Percentiles rank a stretch among this genome's conserved stretches.
These are phyloP conservation scores for Alternaria conjuncta DNA, from an alignment of 2,329 filamentous ascomycete species.

Conservation along the genomic window DNA sequence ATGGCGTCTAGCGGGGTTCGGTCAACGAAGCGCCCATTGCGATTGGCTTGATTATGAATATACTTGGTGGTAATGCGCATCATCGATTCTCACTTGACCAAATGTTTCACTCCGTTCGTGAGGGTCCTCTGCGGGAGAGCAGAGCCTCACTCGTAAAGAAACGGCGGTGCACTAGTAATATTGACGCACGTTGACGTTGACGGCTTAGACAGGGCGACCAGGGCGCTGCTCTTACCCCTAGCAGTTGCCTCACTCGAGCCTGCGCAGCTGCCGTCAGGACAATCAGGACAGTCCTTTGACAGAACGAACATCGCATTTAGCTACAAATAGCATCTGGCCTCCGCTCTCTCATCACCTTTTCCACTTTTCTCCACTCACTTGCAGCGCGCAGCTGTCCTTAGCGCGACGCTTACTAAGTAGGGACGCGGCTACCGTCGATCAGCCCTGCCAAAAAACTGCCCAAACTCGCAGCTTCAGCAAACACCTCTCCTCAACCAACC, in stretches of 20 bases:
- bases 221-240: conserved; percentile 14
- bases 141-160: conserved; percentile 1
- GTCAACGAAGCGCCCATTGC: conserved; percentile 11
- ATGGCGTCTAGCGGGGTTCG: conserved; percentile 8
- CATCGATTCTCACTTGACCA: background rate
- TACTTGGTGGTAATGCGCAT: background rate
- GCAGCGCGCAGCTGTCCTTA: conserved; percentile 27
- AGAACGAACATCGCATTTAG: background rate
- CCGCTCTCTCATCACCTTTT: conserved; percentile 4
- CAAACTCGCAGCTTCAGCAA: conserved; percentile 24
- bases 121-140: background rate
- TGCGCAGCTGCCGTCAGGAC: conserved; percentile 6
- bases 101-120: background rate
- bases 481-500: conserved; percentile 29
- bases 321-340: conserved; percentile 11
- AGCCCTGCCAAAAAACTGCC: conserved; percentile 40
- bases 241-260: conserved; percentile 24
- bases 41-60: conserved; percentile 4
- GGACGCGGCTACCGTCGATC: conserved; percentile 41
- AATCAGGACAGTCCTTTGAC: conserved; percentile 4
- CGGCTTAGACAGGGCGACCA: conserved; percentile 15
- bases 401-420: conserved; percentile 39
- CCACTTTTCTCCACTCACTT: conserved; percentile 28
- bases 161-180: conserved; percentile 1
- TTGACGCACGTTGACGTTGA: conserved; percentile 16